Conservation (phyloP, 225 moss, liverwort and hornwort genomes). For the Marchantia polymorpha region DNA sequence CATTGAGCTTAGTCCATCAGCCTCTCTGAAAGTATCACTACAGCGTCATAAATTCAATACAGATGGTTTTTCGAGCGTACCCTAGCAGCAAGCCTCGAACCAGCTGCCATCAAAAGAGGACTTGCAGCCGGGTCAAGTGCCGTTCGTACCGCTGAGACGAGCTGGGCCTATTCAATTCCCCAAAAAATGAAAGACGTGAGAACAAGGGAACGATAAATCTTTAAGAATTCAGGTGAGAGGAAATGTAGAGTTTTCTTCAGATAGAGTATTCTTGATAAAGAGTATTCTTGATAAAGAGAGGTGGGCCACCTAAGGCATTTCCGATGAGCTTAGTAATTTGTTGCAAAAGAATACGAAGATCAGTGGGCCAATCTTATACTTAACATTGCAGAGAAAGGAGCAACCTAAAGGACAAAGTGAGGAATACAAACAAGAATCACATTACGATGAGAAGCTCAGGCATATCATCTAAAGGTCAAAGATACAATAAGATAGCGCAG, state of each 20-base stretch:
- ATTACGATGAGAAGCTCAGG: not conserved
- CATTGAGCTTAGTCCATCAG: too few relatives aligned
- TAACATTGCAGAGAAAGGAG: too few relatives aligned
- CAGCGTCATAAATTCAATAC: not conserved
- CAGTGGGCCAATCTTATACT: too few relatives aligned
- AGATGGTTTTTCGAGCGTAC: conserved; percentile 32
- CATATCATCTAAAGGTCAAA: not conserved
- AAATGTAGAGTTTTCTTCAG: not conserved
- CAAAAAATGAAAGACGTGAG: not conserved
- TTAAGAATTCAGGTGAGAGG: not conserved
- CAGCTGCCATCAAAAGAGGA: conserved; percentile 84
- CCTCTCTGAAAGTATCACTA: too few relatives aligned
- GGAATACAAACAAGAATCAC: too few relatives aligned
- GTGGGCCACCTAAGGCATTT: not conserved
- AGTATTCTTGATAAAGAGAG: not conserved
- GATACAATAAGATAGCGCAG: not conserved
- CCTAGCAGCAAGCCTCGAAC: conserved; percentile 92
- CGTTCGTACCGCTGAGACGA: conserved; percentile 92
- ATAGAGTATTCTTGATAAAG: not conserved
- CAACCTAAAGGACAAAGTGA: too few relatives aligned
- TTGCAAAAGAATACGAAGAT: too few relatives aligned
- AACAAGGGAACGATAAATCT: not conserved
- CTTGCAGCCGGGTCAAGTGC: conserved; percentile 89
- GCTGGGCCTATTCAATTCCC: conserved; percentile 58
- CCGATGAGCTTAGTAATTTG: not conserved